Evolutionary conservation across 2,329 filamentous ascomycete genomes (phyloP).

Genomic region (Diplodia intermedia): DNA sequence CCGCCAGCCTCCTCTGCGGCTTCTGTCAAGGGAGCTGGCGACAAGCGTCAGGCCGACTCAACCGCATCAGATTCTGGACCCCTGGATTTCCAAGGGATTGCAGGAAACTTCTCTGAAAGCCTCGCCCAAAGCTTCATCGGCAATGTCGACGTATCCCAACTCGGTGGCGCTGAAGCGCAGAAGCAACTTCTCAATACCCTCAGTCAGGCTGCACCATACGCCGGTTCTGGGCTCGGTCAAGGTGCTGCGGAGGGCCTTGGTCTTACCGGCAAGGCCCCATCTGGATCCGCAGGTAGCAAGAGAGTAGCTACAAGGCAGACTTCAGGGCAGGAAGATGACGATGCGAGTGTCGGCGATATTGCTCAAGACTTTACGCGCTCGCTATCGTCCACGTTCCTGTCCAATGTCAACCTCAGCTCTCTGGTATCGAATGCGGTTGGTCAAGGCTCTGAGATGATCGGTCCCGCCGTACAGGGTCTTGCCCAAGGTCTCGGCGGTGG

Average conservation of each 20-base stretch:
- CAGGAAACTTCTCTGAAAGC: constrained; percentile 15
- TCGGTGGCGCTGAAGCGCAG: not conserved
- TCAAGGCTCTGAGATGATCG: constrained; percentile 7
- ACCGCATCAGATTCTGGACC: not conserved
- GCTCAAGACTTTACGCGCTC: constrained; percentile 18
- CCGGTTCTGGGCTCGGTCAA: constrained; percentile 17
- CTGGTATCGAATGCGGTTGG: not conserved
- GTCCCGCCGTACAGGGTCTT: not conserved
- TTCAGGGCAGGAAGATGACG: not conserved
- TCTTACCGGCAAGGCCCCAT: not conserved
- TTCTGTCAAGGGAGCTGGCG: not conserved
- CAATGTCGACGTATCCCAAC: constrained; percentile 13
- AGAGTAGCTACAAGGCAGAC: not conserved
- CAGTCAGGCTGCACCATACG: constrained; percentile 11
- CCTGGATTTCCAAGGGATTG: not conserved
- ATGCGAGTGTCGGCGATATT: not conserved
- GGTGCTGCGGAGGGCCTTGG: constrained; percentile 23
- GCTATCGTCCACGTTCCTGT: constrained; percentile 22
- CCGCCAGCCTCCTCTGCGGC: not conserved
- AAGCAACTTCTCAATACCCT: constrained; percentile 8
- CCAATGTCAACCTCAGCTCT: constrained; percentile 13
- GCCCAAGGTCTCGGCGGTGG: constrained; percentile 7
- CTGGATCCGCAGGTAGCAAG: not conserved
- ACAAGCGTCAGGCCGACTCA: not conserved
- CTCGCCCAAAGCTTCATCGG: constrained; percentile 23